A percentile compares a stretch with the other conserved stretches of the same genome.
Conservation (phyloP, 2,329 filamentous ascomycete genomes). For the Microdochium nivale region DNA sequence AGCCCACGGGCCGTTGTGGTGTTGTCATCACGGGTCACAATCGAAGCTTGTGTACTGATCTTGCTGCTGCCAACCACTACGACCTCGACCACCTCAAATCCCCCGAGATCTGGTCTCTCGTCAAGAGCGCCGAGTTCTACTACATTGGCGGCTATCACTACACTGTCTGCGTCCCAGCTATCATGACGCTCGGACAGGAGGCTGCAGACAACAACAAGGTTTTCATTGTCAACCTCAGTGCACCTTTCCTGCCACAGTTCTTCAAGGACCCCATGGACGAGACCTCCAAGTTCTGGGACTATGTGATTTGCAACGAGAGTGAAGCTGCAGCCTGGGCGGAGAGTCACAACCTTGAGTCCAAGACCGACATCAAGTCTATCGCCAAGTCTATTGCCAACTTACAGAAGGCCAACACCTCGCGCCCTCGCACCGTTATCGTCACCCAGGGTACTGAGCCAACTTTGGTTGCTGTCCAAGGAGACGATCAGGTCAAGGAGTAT, state of each 20-base stretch:
- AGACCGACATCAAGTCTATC: conserved; percentile 66
- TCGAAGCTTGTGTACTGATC: conserved; percentile 88
- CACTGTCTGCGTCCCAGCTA: conserved; percentile 88
- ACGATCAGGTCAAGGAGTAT: conserved; percentile 65
- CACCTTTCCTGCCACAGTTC: conserved; percentile 93
- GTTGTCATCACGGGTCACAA: conserved; percentile 96
- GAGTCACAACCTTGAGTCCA: conserved; percentile 64
- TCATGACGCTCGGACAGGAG: conserved; percentile 83
- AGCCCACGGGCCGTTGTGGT: conserved; percentile 87
- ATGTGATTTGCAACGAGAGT: conserved; percentile 93
- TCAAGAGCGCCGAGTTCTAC: conserved; percentile 79
- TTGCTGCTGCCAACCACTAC: conserved; percentile 95
- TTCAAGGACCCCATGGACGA: conserved; percentile 94
- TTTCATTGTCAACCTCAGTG: conserved; percentile 86
- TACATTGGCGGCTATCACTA: conserved; percentile 97
- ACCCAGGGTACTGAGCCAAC: conserved; percentile 93
- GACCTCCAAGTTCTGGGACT: conserved; percentile 86
- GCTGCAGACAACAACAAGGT: conserved; percentile 83
- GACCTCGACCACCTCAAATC: conserved; percentile 88
- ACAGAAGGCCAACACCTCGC: conserved; percentile 83
- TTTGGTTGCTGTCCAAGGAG: conserved; percentile 68
- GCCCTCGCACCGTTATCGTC: conserved; percentile 79
- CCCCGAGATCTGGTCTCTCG: conserved; percentile 84
- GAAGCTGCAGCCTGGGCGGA: conserved; percentile 85
- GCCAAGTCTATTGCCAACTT: conserved; percentile 77